Conservation (phyloP, 2,329 filamentous ascomycete species). For the Rutstroemia sp. region DNA sequence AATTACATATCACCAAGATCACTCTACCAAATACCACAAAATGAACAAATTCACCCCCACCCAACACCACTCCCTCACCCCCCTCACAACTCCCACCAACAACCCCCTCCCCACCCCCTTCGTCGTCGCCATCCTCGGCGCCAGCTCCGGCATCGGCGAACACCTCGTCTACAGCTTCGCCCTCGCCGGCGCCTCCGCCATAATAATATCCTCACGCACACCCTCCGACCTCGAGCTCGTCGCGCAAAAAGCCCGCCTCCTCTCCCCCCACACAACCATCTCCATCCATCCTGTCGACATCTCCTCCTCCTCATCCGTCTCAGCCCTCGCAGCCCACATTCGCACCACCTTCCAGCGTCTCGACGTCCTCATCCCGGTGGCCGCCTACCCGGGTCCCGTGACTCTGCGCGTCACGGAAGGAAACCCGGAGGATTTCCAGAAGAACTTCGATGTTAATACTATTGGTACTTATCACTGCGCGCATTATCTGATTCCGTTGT, state of each 20-base stretch:
- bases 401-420: constrained; percentile 4
- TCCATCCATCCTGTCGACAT: not conserved
- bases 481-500: constrained; percentile 1
- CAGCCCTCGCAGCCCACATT: not conserved
- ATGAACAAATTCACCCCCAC: constrained; percentile 3
- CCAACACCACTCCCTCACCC: not conserved
- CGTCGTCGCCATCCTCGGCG: constrained; percentile 8
- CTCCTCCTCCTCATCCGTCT: not conserved
- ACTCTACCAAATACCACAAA: not conserved
- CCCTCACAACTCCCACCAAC: not conserved
- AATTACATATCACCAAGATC: not conserved
- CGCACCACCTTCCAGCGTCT: not conserved
- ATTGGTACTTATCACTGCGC: constrained; percentile 4
- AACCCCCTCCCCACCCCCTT: constrained; percentile 1
- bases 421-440: not conserved
- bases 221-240: not conserved
- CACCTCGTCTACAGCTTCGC: constrained; percentile 9
- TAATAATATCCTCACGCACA: constrained; percentile 6
- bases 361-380: constrained; percentile 9
- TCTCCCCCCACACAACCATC: not conserved
- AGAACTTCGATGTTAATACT: constrained; percentile 4
- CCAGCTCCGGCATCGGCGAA: constrained; percentile 9
- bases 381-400: constrained; percentile 8
- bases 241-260: not conserved
- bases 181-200: not conserved